phyloP scores from a whole-genome alignment of 1,284 basidiomycete genomes.

The Cutaneotrichosporon sp. region DNA sequence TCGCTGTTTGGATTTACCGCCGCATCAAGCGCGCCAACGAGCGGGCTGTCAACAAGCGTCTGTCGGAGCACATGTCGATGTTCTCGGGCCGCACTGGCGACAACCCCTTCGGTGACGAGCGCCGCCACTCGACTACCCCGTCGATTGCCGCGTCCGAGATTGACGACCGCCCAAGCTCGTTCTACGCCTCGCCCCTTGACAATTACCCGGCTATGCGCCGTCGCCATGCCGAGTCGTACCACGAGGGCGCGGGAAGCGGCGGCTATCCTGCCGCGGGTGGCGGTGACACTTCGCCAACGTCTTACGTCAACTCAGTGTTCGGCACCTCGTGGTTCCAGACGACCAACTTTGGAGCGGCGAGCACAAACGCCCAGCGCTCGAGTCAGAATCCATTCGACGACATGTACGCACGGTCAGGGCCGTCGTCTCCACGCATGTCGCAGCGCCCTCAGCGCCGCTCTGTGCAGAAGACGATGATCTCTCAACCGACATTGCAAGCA shows the following conservation, averaged over 20 bases:
- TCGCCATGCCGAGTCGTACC: slow-evolving; percentile 21
- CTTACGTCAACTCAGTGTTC: slow-evolving; percentile 30
- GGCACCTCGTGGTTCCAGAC: slow-evolving; percentile 24
- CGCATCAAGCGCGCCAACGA: slow-evolving; percentile 46
- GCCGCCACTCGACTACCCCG: slow-evolving; percentile 30
- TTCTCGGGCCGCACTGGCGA: slow-evolving; percentile 28
- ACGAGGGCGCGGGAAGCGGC: slow-evolving; percentile 9
- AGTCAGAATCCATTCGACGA: slow-evolving; percentile 47
- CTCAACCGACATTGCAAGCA: slow-evolving; percentile 44
- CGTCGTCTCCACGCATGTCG: slow-evolving; percentile 11
- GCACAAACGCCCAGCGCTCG: neutral
- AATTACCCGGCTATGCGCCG: slow-evolving; percentile 41
- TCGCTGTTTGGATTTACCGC: slow-evolving; percentile 48
- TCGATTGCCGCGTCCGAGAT: slow-evolving; percentile 46
- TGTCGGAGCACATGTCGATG: slow-evolving; percentile 49
- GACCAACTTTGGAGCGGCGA: neutral
- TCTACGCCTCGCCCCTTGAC: slow-evolving; percentile 48
- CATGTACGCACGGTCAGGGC: slow-evolving; percentile 37
- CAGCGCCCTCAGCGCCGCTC: slow-evolving; percentile 19
- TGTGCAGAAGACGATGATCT: slow-evolving; percentile 47
- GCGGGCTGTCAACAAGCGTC: slow-evolving; percentile 42
- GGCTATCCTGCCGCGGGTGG: neutral
- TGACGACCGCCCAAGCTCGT: slow-evolving; percentile 47
- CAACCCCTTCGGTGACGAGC: slow-evolving; percentile 23
- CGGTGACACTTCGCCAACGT: slow-evolving; percentile 15